Evolutionary conservation across 441 rosid genomes (phyloP).

Genomic region (Metrosideros polymorpha): DNA sequence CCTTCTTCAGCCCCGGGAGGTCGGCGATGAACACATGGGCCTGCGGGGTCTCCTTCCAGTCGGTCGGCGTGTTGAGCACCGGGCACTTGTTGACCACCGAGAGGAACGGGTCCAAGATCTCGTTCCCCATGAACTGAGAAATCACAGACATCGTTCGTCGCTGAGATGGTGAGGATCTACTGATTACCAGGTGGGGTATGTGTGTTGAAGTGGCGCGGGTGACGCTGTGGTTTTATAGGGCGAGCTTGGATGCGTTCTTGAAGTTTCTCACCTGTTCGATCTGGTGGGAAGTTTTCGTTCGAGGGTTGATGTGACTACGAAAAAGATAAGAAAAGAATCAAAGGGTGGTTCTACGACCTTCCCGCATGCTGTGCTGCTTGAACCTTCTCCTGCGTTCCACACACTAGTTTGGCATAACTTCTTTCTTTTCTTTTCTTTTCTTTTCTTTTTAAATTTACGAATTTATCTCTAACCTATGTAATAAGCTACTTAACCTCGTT

Average conservation of each 20-base stretch:
- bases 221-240: background rate
- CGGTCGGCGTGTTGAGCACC: constrained; percentile 39
- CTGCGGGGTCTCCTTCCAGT: constrained; percentile 49
- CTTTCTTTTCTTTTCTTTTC: background rate
- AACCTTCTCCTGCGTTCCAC: background rate
- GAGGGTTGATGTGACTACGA: background rate
- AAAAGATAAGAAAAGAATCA: background rate
- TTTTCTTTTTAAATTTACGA: background rate
- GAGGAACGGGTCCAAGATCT: constrained; percentile 32
- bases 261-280: constrained; percentile 17
- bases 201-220: background rate
- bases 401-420: background rate
- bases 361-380: background rate
- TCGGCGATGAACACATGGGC: constrained; percentile 35
- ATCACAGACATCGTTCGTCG: background rate
- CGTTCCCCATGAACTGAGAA: constrained; percentile 21
- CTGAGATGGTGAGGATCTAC: background rate
- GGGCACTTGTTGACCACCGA: constrained; percentile 40
- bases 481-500: background rate
- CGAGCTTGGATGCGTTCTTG: constrained; percentile 5
- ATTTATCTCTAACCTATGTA: background rate
- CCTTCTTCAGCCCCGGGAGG: constrained; percentile 44
- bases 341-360: constrained; percentile 19
- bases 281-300: background rate
- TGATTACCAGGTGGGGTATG: background rate